Conservation (phyloP, 352 stramenopile genomes). For the Phytophthora capsici region DNA sequence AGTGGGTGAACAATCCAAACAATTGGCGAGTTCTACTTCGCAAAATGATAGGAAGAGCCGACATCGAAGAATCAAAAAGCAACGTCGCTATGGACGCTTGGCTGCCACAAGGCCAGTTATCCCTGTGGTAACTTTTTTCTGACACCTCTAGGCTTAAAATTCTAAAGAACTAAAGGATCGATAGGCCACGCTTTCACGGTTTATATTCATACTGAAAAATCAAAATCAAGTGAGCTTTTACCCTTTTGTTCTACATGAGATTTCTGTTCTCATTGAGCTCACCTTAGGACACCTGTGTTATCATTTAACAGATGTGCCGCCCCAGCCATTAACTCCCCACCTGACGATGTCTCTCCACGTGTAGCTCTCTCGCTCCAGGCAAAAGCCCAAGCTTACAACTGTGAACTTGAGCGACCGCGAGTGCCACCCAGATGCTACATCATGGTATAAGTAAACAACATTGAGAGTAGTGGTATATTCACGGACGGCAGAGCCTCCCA, state of each 20-base stretch:
- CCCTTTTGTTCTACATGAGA: constrained; percentile 22
- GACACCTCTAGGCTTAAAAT: constrained; percentile 31
- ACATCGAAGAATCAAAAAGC: constrained; percentile 30
- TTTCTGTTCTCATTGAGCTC: constrained; percentile 30
- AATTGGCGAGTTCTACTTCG: constrained; percentile 28
- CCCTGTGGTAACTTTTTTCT: constrained; percentile 30
- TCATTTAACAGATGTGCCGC: constrained; percentile 29
- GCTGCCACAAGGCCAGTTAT: constrained; percentile 22
- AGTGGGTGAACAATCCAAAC: constrained; percentile 33
- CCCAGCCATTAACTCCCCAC: constrained; percentile 19
- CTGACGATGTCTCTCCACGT: no score
- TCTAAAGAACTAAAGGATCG: constrained; percentile 28
- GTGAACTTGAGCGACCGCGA: no score
- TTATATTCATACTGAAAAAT: constrained; percentile 39
- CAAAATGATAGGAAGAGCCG: constrained; percentile 31
- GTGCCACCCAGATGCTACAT: not conserved
- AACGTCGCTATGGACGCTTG: constrained; percentile 30
- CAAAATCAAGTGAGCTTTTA: constrained; percentile 9
- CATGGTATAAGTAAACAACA: not conserved
- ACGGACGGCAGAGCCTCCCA: not conserved
- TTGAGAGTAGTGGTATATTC: not conserved
- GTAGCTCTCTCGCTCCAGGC: no score
- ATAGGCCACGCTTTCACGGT: constrained; percentile 33
- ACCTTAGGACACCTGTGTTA: constrained; percentile 31
- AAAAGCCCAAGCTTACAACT: no score